phyloP scores from a whole-genome alignment of 2,329 filamentous ascomycete species.

The Alternaria gansuensis region DNA sequence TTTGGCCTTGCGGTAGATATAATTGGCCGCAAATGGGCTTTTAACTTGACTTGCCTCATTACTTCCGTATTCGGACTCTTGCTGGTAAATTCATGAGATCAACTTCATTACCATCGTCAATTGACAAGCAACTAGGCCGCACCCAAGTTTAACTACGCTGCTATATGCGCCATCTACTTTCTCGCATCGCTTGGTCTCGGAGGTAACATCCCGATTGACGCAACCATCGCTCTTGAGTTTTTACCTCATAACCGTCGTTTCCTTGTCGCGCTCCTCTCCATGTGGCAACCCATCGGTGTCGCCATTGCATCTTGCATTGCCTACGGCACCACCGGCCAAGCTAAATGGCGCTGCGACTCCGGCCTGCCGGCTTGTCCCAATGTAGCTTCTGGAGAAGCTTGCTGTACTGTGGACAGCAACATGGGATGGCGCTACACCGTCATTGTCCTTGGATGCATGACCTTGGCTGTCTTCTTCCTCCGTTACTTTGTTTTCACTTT shows the following conservation, averaged over 20 bases:
- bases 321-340: constrained; percentile 35
- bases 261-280: constrained; percentile 42
- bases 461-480: constrained; percentile 39
- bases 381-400: constrained; percentile 9
- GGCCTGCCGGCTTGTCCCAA: constrained; percentile 28
- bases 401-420: constrained; percentile 29
- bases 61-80: constrained; percentile 40
- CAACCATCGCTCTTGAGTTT: constrained; percentile 41
- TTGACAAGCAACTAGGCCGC: constrained; percentile 32
- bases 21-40: constrained; percentile 43
- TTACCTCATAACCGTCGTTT: constrained; percentile 40
- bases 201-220: constrained; percentile 44
- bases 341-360: constrained; percentile 42
- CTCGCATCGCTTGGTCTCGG: constrained; percentile 39
- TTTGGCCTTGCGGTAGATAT: constrained; percentile 42
- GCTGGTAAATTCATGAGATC: constrained; percentile 20
- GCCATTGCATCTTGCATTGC: constrained; percentile 40
- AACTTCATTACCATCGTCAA: neutral
- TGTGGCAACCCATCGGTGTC: constrained; percentile 46
- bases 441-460: constrained; percentile 40
- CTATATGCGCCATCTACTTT: constrained; percentile 43
- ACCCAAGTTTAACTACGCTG: constrained; percentile 43
- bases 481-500: constrained; percentile 44
- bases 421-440: constrained; percentile 47
- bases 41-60: constrained; percentile 42